Evolutionary conservation across 169 alveolate species (phyloP), one percentile per base, ranked within the genome.

Genomic region (Cytauxzoon felis): DNA sequence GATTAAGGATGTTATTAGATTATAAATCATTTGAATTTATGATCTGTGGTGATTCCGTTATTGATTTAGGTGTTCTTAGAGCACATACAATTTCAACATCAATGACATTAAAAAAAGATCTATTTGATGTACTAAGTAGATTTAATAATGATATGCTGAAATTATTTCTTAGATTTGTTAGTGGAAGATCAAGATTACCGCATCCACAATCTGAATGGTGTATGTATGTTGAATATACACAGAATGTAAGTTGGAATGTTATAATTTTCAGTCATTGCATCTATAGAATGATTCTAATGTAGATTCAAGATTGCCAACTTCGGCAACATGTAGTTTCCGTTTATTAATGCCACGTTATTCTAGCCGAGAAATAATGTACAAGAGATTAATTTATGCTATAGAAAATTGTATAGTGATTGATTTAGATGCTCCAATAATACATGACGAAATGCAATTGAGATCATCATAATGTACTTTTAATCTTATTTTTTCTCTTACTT

Each of bases 321-420:
- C 95, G 21, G 92, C 95, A 26, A 92, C 96, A 3, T 92, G 96
- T 73, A 90, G 94, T 50, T 92, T 92, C 68, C 88, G 96, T 52
- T 82, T 92, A 59, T 70, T 87, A 33, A 34, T 92, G 75, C 96
- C 96, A 41, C 84, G 78, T 59, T 92, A 92, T 62, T 88, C 93
- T 26, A 82, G 93, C 38, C 63, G 64, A 23, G 93, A 84, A 3
- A 72, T 92, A 23, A 50, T 92, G 63, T 80, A 90, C 65, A 79
- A 85, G 68, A 84, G 96, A 56, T 87, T 92, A 26, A 78, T 91
- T 11, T 92, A 92, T 75, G 96, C 96, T 29, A 86, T 91, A 26
- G 73, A 75, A 71, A 88, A 92, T 78, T 92, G 96, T 75, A 88
- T 91, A 13, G 96, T 95, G 8, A 92, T 92, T 8, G 96, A 92